Conservation (phyloP, 164 flowering plant genomes). For the Malania oleifera region DNA sequence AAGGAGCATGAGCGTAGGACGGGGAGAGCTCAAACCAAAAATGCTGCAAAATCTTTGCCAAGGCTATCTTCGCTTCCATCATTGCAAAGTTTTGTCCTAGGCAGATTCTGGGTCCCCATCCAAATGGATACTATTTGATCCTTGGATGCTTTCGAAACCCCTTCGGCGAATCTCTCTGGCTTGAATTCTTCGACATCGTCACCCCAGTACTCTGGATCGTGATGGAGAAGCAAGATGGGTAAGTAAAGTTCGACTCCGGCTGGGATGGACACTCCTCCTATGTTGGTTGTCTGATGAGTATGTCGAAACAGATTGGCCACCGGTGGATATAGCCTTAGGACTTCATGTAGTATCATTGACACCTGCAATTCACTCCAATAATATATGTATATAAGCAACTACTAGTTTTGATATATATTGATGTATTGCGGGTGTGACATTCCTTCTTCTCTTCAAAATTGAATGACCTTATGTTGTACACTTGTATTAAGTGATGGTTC, state of each 20-base stretch:
- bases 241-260: slow-evolving; percentile 31
- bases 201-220: slow-evolving; percentile 35
- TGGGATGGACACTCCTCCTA: slow-evolving; percentile 27
- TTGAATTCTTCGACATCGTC: slow-evolving; percentile 42
- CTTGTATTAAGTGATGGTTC: too few species aligned
- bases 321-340: slow-evolving; percentile 43
- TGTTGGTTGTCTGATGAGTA: slow-evolving; percentile 18
- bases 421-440: too few species aligned
- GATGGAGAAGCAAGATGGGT: slow-evolving; percentile 33
- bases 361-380: too few species aligned
- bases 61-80: slow-evolving; percentile 21
- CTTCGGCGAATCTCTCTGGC: slow-evolving; percentile 50
- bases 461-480: too few species aligned
- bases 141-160: slow-evolving; percentile 37
- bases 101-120: slow-evolving; percentile 32
- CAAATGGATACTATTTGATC: slow-evolving; percentile 30
- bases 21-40: slow-evolving; percentile 33
- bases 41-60: slow-evolving; percentile 23
- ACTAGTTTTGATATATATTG: too few species aligned
- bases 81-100: slow-evolving; percentile 21
- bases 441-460: too few species aligned
- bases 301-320: slow-evolving; percentile 21
- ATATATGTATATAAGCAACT: too few species aligned
- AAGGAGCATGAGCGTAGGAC: slow-evolving; percentile 31
- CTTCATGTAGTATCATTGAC: slow-evolving; percentile 34